Evolutionary conservation across 2,329 filamentous ascomycete species (phyloP).

Genomic region (Berkeleyomyces basicola): DNA sequence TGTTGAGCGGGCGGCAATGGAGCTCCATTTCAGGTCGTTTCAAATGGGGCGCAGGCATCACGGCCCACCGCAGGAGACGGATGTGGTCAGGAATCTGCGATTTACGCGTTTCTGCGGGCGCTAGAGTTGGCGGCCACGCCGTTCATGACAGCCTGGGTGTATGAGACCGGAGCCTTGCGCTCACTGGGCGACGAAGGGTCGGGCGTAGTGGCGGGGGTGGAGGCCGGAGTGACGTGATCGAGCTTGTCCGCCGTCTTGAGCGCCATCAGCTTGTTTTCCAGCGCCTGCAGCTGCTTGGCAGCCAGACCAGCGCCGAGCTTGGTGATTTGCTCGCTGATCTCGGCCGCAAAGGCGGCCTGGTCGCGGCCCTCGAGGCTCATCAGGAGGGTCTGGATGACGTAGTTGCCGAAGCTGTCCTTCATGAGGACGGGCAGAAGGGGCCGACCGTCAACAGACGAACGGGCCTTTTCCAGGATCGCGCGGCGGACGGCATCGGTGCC

Average conservation of each 20-base stretch:
- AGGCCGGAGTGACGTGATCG: slow-evolving; percentile 30
- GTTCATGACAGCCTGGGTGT: not conserved
- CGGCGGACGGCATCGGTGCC: not conserved
- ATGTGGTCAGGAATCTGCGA: not conserved
- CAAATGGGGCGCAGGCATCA: not conserved
- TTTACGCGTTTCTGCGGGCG: slow-evolving; percentile 3
- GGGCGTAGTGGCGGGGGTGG: slow-evolving; percentile 50
- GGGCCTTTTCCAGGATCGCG: not conserved
- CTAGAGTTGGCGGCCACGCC: not conserved
- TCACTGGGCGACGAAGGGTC: slow-evolving; percentile 34
- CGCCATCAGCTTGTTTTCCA: slow-evolving; percentile 19
- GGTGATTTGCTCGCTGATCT: slow-evolving; percentile 45
- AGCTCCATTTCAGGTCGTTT: not conserved
- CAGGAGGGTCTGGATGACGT: slow-evolving; percentile 83
- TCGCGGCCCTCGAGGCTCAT: slow-evolving; percentile 43
- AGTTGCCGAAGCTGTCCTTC: slow-evolving; percentile 87
- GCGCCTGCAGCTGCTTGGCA: slow-evolving; percentile 39
- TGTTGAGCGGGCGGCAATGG: not conserved
- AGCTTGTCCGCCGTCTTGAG: slow-evolving; percentile 22
- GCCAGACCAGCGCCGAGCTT: slow-evolving; percentile 47
- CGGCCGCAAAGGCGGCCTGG: slow-evolving; percentile 40
- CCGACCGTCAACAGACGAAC: slow-evolving; percentile 35
- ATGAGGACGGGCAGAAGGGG: slow-evolving; percentile 61
- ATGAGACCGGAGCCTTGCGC: not conserved
- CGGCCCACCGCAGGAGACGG: no score